Conservation (phyloP, 1,284 basidiomycete genomes). For the Marasmius oreades region DNA sequence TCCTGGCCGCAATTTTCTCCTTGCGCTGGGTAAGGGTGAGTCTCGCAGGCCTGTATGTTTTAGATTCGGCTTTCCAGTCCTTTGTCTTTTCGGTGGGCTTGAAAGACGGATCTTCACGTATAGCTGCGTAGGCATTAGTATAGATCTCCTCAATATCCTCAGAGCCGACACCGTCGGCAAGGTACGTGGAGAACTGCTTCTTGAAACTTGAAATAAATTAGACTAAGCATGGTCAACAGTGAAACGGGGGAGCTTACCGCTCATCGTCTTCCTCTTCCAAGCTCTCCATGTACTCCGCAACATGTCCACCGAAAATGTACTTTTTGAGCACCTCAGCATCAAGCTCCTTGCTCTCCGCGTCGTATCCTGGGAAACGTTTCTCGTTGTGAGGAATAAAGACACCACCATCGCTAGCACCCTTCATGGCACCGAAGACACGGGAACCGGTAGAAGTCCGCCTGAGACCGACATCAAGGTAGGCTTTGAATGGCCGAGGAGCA, state of each 20-base stretch:
- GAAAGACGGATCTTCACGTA: conserved; percentile 93
- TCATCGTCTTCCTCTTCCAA: conserved; percentile 99
- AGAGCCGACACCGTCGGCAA: conserved; percentile 92
- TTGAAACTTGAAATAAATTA: conserved; percentile 69
- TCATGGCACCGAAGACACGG: conserved; percentile 98
- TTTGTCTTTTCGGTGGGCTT: conserved; percentile 88
- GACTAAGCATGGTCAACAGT: background rate
- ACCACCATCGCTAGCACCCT: conserved; percentile 98
- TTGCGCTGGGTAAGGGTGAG: conserved; percentile 81
- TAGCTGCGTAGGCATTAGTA: conserved; percentile 86
- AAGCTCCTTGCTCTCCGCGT: conserved; percentile 91
- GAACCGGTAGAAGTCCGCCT: conserved; percentile 98
- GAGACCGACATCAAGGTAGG: conserved; percentile 97
- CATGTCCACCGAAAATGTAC: conserved; percentile 98
- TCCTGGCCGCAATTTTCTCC: conserved; percentile 77
- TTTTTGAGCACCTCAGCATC: conserved; percentile 95
- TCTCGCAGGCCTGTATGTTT: conserved; percentile 71
- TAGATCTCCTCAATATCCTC: conserved; percentile 99
- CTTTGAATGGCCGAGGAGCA: conserved; percentile 97
- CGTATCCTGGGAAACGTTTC: conserved; percentile 98
- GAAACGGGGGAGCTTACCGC: conserved; percentile 46
- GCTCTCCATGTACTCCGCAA: conserved; percentile 99
- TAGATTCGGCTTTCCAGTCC: conserved; percentile 89
- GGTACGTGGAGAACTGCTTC: conserved; percentile 96
- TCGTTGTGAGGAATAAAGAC: conserved; percentile 98